Conservation (phyloP, 2,329 filamentous ascomycete genomes). For the Hypocreales sp. region DNA sequence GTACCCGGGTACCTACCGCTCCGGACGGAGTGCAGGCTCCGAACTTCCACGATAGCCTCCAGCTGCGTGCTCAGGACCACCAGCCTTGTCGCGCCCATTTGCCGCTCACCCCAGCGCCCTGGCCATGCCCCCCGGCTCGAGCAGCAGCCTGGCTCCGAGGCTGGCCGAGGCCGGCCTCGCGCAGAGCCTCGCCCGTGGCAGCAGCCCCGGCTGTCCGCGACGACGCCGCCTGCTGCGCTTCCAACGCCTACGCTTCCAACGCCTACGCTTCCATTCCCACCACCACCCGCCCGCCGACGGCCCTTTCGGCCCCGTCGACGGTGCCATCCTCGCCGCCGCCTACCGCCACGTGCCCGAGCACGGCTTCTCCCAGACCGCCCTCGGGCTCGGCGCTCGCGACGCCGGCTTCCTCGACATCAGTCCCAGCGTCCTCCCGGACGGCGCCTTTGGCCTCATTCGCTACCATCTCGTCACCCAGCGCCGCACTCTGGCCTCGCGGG, state of each 20-base stretch:
- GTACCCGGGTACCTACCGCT: no score
- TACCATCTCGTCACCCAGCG: constrained; percentile 61
- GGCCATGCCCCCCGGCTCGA: not conserved
- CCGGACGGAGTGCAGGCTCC: no score
- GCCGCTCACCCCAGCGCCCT: no score
- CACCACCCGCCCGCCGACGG: constrained; percentile 43
- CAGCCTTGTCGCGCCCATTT: no score
- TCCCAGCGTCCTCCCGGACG: constrained; percentile 64
- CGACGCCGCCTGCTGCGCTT: no score
- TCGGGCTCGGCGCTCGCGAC: constrained; percentile 67
- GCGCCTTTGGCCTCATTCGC: constrained; percentile 66
- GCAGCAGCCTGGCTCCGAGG: not conserved
- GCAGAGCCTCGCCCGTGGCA: no score
- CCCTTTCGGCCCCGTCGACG: constrained; percentile 54
- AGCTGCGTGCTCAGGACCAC: no score
- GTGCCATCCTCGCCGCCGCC: constrained; percentile 66
- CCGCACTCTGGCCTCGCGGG: constrained; percentile 33
- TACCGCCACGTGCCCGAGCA: constrained; percentile 62
- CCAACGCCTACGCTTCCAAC: not conserved
- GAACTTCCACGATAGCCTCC: no score
- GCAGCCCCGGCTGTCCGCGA: no score
- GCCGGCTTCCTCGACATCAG: constrained; percentile 78
- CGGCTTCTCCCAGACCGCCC: constrained; percentile 64
- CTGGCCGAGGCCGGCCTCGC: not conserved
- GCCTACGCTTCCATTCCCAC: constrained; percentile 52